Evolutionary conservation across 371 early-diverging fungal genomes (phyloP).

Genomic region (Syncephalis fuscata): DNA sequence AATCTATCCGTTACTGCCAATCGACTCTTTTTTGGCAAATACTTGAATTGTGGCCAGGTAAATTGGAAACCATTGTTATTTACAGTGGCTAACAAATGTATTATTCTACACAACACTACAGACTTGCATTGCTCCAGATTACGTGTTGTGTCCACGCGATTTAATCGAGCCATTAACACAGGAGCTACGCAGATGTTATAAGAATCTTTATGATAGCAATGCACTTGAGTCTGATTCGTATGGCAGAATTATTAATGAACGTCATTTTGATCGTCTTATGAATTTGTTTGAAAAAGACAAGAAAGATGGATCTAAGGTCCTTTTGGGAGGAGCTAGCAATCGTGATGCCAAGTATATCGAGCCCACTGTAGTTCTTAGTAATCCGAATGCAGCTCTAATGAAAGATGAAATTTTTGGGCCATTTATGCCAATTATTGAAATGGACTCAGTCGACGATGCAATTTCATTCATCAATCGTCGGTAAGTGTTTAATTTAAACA

Average conservation of each 20-base stretch:
- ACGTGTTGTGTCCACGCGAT: slow-evolving; percentile 41
- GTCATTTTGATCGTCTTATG: slow-evolving; percentile 54
- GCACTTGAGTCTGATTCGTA: slow-evolving; percentile 31
- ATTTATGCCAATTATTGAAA: slow-evolving; percentile 62
- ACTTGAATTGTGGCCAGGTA: slow-evolving; percentile 44
- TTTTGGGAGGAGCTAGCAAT: slow-evolving; percentile 34
- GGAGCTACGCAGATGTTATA: slow-evolving; percentile 27
- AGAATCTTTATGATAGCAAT: slow-evolving; percentile 28
- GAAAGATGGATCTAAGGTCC: slow-evolving; percentile 15
- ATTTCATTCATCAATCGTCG: slow-evolving; percentile 39
- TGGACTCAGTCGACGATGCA: slow-evolving; percentile 51
- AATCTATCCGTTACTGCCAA: slow-evolving; percentile 45
- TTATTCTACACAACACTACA: slow-evolving; percentile 8
- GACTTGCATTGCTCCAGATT: slow-evolving; percentile 82
- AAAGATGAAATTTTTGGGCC: slow-evolving; percentile 75
- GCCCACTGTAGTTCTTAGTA: slow-evolving; percentile 42
- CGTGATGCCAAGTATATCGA: slow-evolving; percentile 37
- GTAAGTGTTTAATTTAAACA: slow-evolving; percentile 17
- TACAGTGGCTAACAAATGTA: background rate
- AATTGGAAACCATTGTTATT: background rate
- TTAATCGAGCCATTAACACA: slow-evolving; percentile 28
- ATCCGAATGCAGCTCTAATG: slow-evolving; percentile 34
- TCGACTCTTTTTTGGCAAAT: slow-evolving; percentile 73
- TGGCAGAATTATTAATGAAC: slow-evolving; percentile 48
- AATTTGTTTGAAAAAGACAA: slow-evolving; percentile 20